phyloP scores from a whole-genome alignment of 176 grass and related monocot species.

The Rhynchospora tenuis region DNA sequence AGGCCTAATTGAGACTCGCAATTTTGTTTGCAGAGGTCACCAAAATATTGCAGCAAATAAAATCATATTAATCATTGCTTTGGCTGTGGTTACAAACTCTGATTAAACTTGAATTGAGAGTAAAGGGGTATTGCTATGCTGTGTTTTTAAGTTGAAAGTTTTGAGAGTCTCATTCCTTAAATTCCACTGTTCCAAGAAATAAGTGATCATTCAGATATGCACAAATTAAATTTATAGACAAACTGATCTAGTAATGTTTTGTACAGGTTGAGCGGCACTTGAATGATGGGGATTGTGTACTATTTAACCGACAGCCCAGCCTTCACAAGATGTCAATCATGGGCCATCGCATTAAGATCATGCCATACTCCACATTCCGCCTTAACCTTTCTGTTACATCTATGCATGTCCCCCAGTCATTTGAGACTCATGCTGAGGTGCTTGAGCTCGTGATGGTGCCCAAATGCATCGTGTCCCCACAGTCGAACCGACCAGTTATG shows the following conservation, averaged over 20 bases:
- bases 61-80: neutral
- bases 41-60: too few relatives aligned
- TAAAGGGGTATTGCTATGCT: neutral
- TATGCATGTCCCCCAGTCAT: conserved; percentile 97
- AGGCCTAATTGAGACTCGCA: too few relatives aligned
- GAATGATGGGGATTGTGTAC: too few relatives aligned
- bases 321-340: too few relatives aligned
- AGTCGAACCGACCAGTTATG: conserved; percentile 93
- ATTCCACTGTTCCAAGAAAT: neutral
- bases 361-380: too few relatives aligned
- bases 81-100: neutral
- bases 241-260: neutral
- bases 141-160: neutral
- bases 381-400: too few relatives aligned
- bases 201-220: neutral
- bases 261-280: conserved; percentile 73
- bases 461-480: conserved; percentile 94
- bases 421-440: conserved; percentile 94
- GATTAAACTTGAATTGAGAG: neutral
- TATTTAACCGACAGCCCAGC: too few relatives aligned
- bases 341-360: too few relatives aligned
- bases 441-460: conserved; percentile 98
- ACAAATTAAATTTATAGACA: neutral
- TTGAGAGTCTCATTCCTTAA: neutral
- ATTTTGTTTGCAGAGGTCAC: too few relatives aligned